These are phyloP conservation scores for Eucalyptus sp. DNA, from an alignment of 345 rosid species.

Conservation along the genomic window DNA sequence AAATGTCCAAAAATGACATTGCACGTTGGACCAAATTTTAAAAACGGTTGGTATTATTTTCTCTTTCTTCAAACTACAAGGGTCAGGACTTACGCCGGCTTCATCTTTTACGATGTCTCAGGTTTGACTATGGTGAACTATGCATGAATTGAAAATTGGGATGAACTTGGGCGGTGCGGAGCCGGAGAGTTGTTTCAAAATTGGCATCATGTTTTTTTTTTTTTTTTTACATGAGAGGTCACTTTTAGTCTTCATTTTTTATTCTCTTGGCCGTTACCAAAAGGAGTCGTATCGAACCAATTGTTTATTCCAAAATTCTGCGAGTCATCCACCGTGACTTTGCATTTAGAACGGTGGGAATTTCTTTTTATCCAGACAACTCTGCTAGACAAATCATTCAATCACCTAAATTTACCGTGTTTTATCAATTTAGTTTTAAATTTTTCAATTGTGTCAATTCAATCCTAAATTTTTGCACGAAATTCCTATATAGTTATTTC, in stretches of 20 bases:
- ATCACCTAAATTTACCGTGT: background rate
- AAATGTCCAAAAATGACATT: background rate
- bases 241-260: background rate
- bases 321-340: background rate
- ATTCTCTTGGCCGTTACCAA: background rate
- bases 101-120: background rate
- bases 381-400: background rate
- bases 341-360: background rate
- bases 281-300: background rate
- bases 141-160: background rate
- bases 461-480: rapidly evolving
- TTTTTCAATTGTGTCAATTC: rapidly evolving
- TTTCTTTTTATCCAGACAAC: background rate
- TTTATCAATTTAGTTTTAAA: rapidly evolving
- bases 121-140: background rate
- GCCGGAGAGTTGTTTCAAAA: background rate
- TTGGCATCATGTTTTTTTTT: background rate
- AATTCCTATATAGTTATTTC: background rate
- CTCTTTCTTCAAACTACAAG: background rate
- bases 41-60: background rate
- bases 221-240: background rate
- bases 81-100: background rate
- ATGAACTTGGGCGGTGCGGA: background rate
- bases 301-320: background rate
- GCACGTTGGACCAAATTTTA: rapidly evolving